Evolutionary conservation across 805 yeast species (phyloP).

Genomic region (Cephaloascus albidus): DNA sequence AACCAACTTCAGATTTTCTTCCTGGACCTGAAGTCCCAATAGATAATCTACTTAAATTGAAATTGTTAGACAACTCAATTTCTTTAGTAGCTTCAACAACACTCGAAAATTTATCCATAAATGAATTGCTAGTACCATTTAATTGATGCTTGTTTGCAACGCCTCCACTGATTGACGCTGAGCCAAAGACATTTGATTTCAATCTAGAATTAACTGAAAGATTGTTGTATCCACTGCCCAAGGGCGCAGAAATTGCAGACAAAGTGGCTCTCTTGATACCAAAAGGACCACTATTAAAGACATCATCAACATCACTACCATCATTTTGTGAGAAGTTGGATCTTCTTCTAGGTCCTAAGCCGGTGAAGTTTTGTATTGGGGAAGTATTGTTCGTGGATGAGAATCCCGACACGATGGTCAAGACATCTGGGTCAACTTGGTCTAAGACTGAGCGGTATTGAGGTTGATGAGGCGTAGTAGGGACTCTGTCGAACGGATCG

Average conservation of each 20-base stretch:
- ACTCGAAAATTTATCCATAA: slow-evolving; percentile 52
- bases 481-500: slow-evolving; percentile 4
- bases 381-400: slow-evolving; percentile 4
- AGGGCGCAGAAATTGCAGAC: slow-evolving; percentile 37
- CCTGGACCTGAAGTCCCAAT: background rate
- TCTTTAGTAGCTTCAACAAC: slow-evolving; percentile 67
- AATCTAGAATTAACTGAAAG: slow-evolving; percentile 15
- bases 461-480: slow-evolving; percentile 6
- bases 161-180: slow-evolving; percentile 56
- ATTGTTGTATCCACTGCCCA: slow-evolving; percentile 16
- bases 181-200: slow-evolving; percentile 34
- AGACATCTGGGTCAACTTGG: slow-evolving; percentile 29
- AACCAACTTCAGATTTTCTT: background rate
- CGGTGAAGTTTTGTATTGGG: slow-evolving; percentile 4
- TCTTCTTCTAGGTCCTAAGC: slow-evolving; percentile 19
- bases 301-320: slow-evolving; percentile 32
- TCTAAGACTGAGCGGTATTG: slow-evolving; percentile 24
- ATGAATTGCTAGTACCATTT: slow-evolving; percentile 25
- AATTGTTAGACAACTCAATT: slow-evolving; percentile 38
- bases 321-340: slow-evolving; percentile 23
- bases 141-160: slow-evolving; percentile 30
- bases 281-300: slow-evolving; percentile 20
- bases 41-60: slow-evolving; percentile 12
- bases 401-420: slow-evolving; percentile 8
- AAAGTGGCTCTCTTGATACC: slow-evolving; percentile 39